A percentile compares a stretch with the other conserved stretches of the same genome.
phyloP scores from a whole-genome alignment of 179 eudicot genomes.

The Beta macrorhiza region DNA sequence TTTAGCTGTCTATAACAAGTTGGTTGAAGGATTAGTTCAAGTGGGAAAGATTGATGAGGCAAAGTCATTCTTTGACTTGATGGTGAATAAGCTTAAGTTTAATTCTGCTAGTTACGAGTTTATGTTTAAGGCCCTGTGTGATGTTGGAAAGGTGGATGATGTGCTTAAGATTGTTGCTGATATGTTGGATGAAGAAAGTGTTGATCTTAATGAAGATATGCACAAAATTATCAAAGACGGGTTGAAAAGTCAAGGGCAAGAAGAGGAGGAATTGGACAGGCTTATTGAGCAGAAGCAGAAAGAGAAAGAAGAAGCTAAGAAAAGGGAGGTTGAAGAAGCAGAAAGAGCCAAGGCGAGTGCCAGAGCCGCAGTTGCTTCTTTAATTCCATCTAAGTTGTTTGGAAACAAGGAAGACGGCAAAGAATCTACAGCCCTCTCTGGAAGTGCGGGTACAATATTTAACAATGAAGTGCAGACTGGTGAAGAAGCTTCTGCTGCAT shows the following conservation, averaged over 20 bases:
- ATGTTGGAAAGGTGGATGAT: constrained; percentile 61
- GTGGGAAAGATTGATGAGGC: constrained; percentile 85
- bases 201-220: constrained; percentile 71
- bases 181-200: constrained; percentile 57
- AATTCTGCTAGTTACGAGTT: constrained; percentile 69
- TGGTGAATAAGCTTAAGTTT: constrained; percentile 86
- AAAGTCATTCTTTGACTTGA: constrained; percentile 73
- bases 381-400: constrained; percentile 70
- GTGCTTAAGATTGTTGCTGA: constrained; percentile 59
- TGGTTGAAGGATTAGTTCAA: constrained; percentile 72
- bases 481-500: constrained; percentile 17
- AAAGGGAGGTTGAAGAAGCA: constrained; percentile 65
- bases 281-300: constrained; percentile 61
- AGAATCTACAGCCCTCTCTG: constrained; percentile 28
- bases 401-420: constrained; percentile 53
- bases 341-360: constrained; percentile 74
- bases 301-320: constrained; percentile 83
- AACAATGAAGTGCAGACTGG: constrained; percentile 11
- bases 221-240: constrained; percentile 68
- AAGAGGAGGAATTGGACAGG: constrained; percentile 70
- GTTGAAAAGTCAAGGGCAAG: constrained; percentile 62
- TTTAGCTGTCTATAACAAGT: constrained; percentile 59
- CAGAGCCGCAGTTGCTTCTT: constrained; percentile 70
- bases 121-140: constrained; percentile 71
- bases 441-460: constrained; percentile 13